phyloP scores from a whole-genome alignment of 2,329 filamentous ascomycete genomes.

The Herpotrichia juniperi region DNA sequence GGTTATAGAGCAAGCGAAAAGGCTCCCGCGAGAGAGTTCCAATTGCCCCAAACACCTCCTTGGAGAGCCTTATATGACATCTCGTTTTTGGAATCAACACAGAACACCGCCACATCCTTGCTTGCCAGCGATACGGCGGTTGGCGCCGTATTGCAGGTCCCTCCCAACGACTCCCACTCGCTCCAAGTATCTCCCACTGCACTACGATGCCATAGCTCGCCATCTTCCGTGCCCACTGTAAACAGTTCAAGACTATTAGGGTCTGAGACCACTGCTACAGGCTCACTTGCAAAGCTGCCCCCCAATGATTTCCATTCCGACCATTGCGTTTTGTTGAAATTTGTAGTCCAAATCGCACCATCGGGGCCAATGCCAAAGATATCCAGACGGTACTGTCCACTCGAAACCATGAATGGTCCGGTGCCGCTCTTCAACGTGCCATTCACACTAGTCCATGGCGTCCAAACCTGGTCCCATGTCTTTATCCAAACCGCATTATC shows the following conservation, averaged over 20 bases:
- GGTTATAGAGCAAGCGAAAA: background rate
- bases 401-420: conserved; percentile 12
- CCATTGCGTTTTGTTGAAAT: background rate
- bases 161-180: conserved; percentile 28
- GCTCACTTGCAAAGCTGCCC: conserved; percentile 27
- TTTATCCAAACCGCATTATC: background rate
- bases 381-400: conserved; percentile 5
- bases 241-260: conserved; percentile 22
- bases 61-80: background rate
- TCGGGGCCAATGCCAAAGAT: conserved; percentile 31
- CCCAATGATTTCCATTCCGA: conserved; percentile 28
- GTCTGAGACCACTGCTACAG: conserved; percentile 27
- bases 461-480: conserved; percentile 27
- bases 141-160: conserved; percentile 6
- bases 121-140: conserved; percentile 8
- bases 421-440: conserved; percentile 1
- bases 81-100: background rate
- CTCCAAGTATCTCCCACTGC: background rate
- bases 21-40: background rate
- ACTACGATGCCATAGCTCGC: background rate
- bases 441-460: conserved; percentile 20
- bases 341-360: conserved; percentile 6
- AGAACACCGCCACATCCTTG: background rate
- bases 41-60: background rate
- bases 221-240: conserved; percentile 8